These are phyloP conservation scores for Trichoderma hamatum DNA, from an alignment of 2,329 filamentous ascomycete genomes.

Conservation along the genomic window DNA sequence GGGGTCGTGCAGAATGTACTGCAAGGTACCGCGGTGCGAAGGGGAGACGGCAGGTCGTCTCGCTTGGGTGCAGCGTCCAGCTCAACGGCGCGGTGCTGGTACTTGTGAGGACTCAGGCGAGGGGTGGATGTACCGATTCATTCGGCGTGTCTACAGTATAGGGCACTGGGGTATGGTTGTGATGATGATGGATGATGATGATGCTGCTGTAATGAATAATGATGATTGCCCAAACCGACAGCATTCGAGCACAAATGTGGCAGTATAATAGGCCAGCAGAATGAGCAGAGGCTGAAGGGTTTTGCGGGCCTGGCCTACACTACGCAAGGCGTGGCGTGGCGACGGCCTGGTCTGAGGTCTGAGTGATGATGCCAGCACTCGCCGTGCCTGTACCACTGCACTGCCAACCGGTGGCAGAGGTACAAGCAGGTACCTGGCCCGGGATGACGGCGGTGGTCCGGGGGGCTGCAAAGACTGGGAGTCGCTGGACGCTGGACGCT, in stretches of 20 bases:
- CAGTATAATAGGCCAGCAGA: neutral
- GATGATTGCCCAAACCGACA: neutral
- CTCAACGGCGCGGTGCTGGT: neutral
- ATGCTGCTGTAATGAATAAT: neutral
- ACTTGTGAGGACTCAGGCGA: neutral
- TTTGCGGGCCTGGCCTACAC: neutral
- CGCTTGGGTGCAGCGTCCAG: neutral
- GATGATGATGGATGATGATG: neutral
- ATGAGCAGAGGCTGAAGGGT: slow-evolving; percentile 12
- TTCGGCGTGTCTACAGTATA: neutral
- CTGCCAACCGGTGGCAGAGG: too few species aligned
- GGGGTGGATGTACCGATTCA: neutral
- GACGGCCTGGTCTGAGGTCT: too few species aligned
- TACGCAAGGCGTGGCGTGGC: slow-evolving; percentile 11
- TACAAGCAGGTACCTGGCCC: slow-evolving; percentile 18
- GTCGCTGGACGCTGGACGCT: slow-evolving; percentile 19
- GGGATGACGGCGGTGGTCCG: slow-evolving; percentile 25
- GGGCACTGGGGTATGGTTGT: neutral
- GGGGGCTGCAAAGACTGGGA: too few species aligned
- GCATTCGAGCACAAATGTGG: neutral
- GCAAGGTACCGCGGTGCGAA: slow-evolving; percentile 17
- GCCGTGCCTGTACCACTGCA: too few species aligned
- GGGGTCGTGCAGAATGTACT: slow-evolving; percentile 18
- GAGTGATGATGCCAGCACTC: too few species aligned
- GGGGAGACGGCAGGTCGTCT: neutral